phyloP scores from a whole-genome alignment of 2,329 filamentous ascomycete genomes.

The Eurotiales sp. region DNA sequence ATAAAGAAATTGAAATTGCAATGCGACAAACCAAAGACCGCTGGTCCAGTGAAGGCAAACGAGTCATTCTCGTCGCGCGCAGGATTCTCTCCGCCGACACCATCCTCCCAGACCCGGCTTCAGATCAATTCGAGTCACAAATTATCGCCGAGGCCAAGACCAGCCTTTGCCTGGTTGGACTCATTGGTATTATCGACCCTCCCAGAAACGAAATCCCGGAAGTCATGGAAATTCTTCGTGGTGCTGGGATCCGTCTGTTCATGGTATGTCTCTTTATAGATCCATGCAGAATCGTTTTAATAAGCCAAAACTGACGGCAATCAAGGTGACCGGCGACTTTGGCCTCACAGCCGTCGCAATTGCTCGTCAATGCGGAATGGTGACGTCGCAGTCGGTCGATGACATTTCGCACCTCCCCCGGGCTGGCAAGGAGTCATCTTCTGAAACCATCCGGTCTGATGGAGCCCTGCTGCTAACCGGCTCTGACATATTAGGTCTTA shows the following conservation, averaged over 20 bases:
- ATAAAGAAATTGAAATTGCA: constrained; percentile 38
- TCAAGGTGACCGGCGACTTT: constrained; percentile 73
- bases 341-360: constrained; percentile 71
- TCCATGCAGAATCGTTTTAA: too few species aligned
- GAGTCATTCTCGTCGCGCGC: constrained; percentile 64
- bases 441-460: constrained; percentile 24
- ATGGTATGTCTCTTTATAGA: too few species aligned
- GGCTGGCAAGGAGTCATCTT: constrained; percentile 13
- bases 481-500: constrained; percentile 61
- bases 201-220: constrained; percentile 57
- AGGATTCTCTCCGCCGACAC: constrained; percentile 50
- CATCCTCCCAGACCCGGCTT: constrained; percentile 40
- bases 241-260: constrained; percentile 69
- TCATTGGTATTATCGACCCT: constrained; percentile 60
- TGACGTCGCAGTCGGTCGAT: constrained; percentile 52
- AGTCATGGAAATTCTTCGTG: constrained; percentile 58
- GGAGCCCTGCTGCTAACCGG: constrained; percentile 61
- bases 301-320: too few species aligned
- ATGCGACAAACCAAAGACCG: constrained; percentile 61
- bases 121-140: constrained; percentile 54
- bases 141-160: constrained; percentile 51
- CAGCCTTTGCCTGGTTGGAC: constrained; percentile 51
- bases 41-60: constrained; percentile 65
- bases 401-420: background rate
- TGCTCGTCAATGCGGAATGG: constrained; percentile 67